Percentiles rank a stretch among this genome's conserved stretches.
phyloP scores from a whole-genome alignment of 2,329 filamentous ascomycete genomes.

The Clonostachys rosea region DNA sequence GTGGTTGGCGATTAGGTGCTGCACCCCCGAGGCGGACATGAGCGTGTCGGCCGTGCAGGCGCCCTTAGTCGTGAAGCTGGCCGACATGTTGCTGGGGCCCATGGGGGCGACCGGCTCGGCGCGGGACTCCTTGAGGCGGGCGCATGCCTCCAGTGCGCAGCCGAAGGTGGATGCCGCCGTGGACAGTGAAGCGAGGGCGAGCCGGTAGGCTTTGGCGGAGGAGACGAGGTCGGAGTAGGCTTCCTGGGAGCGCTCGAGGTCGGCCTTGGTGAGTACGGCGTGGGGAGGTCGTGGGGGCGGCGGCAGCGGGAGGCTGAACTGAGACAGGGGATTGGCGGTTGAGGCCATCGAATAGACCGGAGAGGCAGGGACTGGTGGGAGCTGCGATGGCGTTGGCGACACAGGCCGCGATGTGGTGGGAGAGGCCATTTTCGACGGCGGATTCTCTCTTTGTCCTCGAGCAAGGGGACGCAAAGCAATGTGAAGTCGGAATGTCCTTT shows the following conservation, averaged over 20 bases:
- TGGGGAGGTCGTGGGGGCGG: constrained; percentile 53
- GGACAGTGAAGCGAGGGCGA: constrained; percentile 56
- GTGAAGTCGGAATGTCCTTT: too few species aligned
- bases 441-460: background rate
- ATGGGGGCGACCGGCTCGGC: constrained; percentile 46
- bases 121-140: constrained; percentile 62
- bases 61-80: constrained; percentile 41
- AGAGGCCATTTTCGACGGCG: constrained; percentile 21
- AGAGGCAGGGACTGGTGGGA: constrained; percentile 57
- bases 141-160: constrained; percentile 61
- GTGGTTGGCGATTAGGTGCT: constrained; percentile 66
- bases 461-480: too few species aligned
- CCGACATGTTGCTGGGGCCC: constrained; percentile 28
- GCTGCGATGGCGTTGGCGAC: constrained; percentile 49
- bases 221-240: constrained; percentile 59
- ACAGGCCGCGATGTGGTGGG: constrained; percentile 25
- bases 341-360: constrained; percentile 61
- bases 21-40: constrained; percentile 57
- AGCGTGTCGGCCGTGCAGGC: constrained; percentile 60
- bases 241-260: constrained; percentile 57
- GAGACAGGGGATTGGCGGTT: constrained; percentile 54
- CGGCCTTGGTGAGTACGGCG: constrained; percentile 56
- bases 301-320: constrained; percentile 56
- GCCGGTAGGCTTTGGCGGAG: constrained; percentile 59
- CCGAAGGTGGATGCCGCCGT: constrained; percentile 60